These are phyloP conservation scores for Trichosanthes truncata DNA, from an alignment of 306 rosid species.

Conservation along the genomic window DNA sequence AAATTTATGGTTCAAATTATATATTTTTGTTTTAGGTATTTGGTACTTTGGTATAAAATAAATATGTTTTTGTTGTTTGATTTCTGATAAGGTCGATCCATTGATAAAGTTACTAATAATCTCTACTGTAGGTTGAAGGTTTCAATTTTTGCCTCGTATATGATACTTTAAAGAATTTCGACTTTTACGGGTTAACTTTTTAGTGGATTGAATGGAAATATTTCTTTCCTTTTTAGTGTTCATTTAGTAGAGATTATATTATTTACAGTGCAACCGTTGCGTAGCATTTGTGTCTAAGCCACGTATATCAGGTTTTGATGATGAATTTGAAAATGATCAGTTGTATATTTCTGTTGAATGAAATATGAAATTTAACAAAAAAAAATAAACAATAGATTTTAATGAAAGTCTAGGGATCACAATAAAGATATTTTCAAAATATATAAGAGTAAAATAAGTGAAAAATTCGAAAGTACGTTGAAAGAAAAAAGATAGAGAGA, in stretches of 20 bases:
- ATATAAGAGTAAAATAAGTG: background rate
- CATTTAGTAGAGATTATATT: background rate
- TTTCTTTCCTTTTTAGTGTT: background rate
- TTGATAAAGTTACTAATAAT: no score
- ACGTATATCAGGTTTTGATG: background rate
- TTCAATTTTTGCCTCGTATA: no score
- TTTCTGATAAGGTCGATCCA: background rate
- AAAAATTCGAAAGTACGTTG: background rate
- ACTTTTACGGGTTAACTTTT: background rate
- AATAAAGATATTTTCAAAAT: no score
- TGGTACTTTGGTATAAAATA: background rate
- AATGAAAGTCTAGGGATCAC: no score
- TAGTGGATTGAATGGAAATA: background rate
- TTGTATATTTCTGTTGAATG: no score
- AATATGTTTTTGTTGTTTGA: background rate
- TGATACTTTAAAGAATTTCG: background rate
- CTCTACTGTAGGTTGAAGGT: background rate
- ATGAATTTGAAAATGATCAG: no score
- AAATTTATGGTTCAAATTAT: background rate
- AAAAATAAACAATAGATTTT: background rate
- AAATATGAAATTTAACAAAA: background rate
- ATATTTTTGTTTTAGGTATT: background rate
- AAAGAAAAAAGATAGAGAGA: background rate
- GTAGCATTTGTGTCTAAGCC: background rate
- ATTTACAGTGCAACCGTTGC: no score